Base-by-base conservation (phyloP, 345 rosid species). In the Eucalyptus globulus region DNA sequence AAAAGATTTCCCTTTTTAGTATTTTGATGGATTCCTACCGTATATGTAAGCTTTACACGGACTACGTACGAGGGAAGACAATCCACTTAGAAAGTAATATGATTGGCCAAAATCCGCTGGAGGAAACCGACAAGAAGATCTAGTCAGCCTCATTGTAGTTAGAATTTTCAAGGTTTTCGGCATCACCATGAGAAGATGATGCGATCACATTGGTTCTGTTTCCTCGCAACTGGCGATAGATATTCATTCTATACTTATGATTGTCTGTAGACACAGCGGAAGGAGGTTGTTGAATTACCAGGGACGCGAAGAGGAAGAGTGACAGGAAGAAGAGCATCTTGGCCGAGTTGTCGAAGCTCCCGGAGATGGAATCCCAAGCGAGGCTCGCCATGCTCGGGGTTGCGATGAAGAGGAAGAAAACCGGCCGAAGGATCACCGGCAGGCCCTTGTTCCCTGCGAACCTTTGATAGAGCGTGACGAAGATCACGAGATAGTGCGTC, bases 271-370 rank as follows among this genome's bases (percentile, higher is more conserved):
- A 60, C 29, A 2, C 4, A 45, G 65, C 16, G 1, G 2, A 24
- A 50, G 49, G 56, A 67, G 2, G 24, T 37, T 8, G 31, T 26
- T 56, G 40, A 62, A 89, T 86, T 89, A 92, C 93, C 93, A 92
- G 90, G 50, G 92, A 90, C 69, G 87, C 47, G 90, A 92, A 91
- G 45, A 92, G 92, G 91, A 92, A 92, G 53, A 91, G 45, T 54
- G 93, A 91, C 86, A 92, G 91, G 72, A 88, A 91, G 89, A 92
- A 92, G 29, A 92, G 91, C 93, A 92, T 92, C 87, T 92, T 92
- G 37, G 93, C 87, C 14, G 88, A 47, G 49, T 86, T 37, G 86
- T 92, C 92, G 50, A 91, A 92, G 29, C 85, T 88, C 16, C 91
- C 92, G 3, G 90, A 83, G 29, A 92, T 91, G 54, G 93, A 88